phyloP scores from a whole-genome alignment of 805 yeast genomes.

The Blastobotrys attinorum region DNA sequence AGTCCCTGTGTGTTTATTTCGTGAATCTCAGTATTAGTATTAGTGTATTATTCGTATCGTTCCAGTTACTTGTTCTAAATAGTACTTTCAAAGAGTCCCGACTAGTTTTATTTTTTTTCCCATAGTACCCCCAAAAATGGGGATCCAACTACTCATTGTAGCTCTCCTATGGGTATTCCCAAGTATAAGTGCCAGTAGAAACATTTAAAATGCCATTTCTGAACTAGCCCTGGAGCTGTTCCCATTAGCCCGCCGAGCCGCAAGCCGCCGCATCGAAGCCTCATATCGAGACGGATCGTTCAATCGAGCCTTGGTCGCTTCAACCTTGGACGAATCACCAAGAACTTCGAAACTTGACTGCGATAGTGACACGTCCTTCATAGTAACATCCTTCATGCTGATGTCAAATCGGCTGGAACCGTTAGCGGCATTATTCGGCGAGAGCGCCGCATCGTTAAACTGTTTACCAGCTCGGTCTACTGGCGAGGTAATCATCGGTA shows the following conservation, averaged over 20 bases:
- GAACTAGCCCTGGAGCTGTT: too few species aligned
- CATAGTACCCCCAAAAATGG: too few species aligned
- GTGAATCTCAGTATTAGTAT: conserved; percentile 1
- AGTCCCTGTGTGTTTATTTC: conserved; percentile 7
- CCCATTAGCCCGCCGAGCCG: not conserved
- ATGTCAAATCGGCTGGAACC: not conserved
- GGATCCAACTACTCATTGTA: too few species aligned
- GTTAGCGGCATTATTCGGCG: not conserved
- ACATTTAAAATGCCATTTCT: too few species aligned
- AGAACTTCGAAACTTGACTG: not conserved
- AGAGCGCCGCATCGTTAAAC: not conserved
- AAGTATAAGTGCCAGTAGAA: too few species aligned
- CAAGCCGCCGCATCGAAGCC: not conserved
- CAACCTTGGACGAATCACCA: not conserved
- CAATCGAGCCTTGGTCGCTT: not conserved
- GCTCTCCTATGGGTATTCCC: too few species aligned
- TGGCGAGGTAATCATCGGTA: too few species aligned
- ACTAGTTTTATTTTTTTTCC: too few species aligned
- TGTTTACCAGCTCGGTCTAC: too few species aligned
- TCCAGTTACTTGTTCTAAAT: too few species aligned
- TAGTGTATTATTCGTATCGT: not conserved
- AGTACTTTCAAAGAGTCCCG: too few species aligned
- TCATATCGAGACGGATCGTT: not conserved
- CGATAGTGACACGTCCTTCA: not conserved
- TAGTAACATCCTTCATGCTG: not conserved